Evolutionary conservation across 2,329 filamentous ascomycete genomes (phyloP).

Genomic region (Talaromyces pinophilus): DNA sequence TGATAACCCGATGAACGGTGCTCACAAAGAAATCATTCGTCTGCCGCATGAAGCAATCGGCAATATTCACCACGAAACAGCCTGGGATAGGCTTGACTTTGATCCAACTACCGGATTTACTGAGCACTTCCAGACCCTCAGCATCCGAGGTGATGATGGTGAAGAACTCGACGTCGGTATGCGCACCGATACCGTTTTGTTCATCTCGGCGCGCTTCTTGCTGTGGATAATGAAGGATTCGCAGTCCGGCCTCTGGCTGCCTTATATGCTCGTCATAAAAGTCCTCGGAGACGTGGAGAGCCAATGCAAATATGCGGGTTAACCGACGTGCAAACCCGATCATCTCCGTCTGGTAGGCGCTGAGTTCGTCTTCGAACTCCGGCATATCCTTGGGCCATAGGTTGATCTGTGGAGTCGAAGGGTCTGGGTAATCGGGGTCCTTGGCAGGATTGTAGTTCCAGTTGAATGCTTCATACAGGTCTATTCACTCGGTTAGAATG

Average conservation of each 20-base stretch:
- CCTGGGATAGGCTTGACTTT: constrained; percentile 39
- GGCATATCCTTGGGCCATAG: constrained; percentile 16
- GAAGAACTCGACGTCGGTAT: constrained; percentile 48
- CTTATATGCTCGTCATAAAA: constrained; percentile 44
- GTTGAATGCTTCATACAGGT: constrained; percentile 18
- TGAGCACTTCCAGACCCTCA: constrained; percentile 47
- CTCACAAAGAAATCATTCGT: constrained; percentile 46
- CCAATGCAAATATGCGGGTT: constrained; percentile 45
- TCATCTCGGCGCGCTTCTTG: constrained; percentile 33
- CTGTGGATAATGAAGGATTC: constrained; percentile 44
- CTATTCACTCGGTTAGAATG: background rate
- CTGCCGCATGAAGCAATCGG: constrained; percentile 42
- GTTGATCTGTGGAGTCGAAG: constrained; percentile 15
- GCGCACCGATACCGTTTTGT: constrained; percentile 33
- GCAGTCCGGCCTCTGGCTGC: constrained; percentile 43
- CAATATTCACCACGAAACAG: constrained; percentile 46
- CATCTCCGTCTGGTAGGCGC: constrained; percentile 12
- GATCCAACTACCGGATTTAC: constrained; percentile 42
- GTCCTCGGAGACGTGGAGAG: constrained; percentile 44
- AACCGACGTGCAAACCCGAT: constrained; percentile 33
- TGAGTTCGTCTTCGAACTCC: constrained; percentile 12
- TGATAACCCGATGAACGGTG: constrained; percentile 44
- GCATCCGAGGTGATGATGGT: constrained; percentile 41
- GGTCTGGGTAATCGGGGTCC: constrained; percentile 15
- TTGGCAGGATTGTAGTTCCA: constrained; percentile 18